Evolutionary conservation across 148 eudicot genomes (phyloP), one percentile per base, ranked within the genome.

Genomic region (Chenopodium album): DNA sequence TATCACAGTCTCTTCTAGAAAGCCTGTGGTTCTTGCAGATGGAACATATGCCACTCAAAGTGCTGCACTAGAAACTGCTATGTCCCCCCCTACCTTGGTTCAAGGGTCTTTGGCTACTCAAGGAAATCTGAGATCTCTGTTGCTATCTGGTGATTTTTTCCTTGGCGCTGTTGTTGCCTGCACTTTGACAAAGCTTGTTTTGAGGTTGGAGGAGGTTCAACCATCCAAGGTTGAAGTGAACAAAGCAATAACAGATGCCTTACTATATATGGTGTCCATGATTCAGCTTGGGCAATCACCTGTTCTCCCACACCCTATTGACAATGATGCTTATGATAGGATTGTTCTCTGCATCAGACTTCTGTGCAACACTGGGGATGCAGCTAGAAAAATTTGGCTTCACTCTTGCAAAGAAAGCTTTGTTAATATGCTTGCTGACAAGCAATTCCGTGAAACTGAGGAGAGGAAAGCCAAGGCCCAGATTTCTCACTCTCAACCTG

Each of bases 21-120:
- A 92, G 88, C 98, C 98, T 75, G 94, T 92, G 29, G 89, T 95
- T 78, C 97, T 95, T 87, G 94, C 97, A 37, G 98, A 95, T 87
- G 98, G 98, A 69, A 95, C 98, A 46, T 95, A 95, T 80, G 97
- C 98, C 78, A 95, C 98, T 71, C 97, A 95, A 82, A 95, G 98
- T 87, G 98, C 96, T 81, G 97, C 98, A 41, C 81, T 91, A 68
- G 97, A 95, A 85, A 92, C 98, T 86, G 91, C 91, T 81, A 86
- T 91, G 86, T 86, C 96, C 14, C 89, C 97, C 64, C 94, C 97
- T 50, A 82, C 91, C 78, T 88, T 93, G 56, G 91, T 91, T 79
- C 93, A 89, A 81, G 96, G 96, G 16, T 90, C 97, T n/a, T 75
- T 90, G 87, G 84, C 91, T 48, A 85, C 93, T 67, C 90, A 88